These are phyloP conservation scores for Marasmius oreades DNA, from an alignment of 1,284 basidiomycete species.

Conservation along the genomic window DNA sequence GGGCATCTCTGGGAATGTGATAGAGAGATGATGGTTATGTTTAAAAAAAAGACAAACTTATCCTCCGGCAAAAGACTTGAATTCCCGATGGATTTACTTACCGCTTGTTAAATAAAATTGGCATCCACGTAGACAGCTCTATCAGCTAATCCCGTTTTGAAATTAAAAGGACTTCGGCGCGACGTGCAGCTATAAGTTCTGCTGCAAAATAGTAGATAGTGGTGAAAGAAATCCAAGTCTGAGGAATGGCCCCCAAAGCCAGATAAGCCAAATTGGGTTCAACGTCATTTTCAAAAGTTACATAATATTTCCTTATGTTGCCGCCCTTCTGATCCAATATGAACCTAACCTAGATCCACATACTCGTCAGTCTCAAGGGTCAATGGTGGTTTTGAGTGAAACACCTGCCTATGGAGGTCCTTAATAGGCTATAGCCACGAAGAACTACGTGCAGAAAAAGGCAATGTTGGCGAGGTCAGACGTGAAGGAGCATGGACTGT, in stretches of 20 bases:
- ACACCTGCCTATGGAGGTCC: too few relatives aligned
- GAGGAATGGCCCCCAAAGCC: background rate
- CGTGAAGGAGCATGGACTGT: too few relatives aligned
- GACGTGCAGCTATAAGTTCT: background rate
- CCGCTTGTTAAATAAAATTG: background rate
- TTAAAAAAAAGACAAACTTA: background rate
- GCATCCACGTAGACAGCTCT: background rate
- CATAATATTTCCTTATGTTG: background rate
- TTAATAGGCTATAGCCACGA: too few relatives aligned
- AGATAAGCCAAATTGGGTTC: background rate
- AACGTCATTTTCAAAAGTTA: background rate
- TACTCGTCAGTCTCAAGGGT: too few relatives aligned
- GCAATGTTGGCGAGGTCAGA: too few relatives aligned
- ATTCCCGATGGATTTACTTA: conserved; percentile 4
- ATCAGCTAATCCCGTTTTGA: background rate
- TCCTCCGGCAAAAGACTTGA: conserved; percentile 4
- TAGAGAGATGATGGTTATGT: background rate
- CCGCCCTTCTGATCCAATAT: too few relatives aligned
- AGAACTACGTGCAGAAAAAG: too few relatives aligned
- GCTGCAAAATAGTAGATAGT: background rate
- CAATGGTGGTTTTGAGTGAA: too few relatives aligned
- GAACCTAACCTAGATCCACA: too few relatives aligned
- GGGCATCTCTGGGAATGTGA: background rate
- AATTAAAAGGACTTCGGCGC: too few relatives aligned
- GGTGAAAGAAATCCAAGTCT: background rate